Conservation (phyloP, 1,284 basidiomycete genomes). For the Chondrostereum purpureum region DNA sequence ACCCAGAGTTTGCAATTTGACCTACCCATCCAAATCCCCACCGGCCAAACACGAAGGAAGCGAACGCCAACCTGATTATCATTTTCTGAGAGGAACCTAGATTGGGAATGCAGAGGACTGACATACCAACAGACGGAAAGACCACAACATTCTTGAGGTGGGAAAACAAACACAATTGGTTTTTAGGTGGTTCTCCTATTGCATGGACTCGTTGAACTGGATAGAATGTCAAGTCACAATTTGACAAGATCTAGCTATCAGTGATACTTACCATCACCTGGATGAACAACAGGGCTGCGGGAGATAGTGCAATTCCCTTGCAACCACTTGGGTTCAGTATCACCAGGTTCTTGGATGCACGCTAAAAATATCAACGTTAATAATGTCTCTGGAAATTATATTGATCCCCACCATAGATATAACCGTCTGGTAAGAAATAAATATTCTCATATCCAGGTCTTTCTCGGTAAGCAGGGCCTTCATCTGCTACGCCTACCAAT, state of each 20-base stretch:
- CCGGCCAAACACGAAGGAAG: conserved; percentile 55
- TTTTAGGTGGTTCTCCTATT: conserved; percentile 61
- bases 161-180: conserved; percentile 50
- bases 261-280: conserved; percentile 53
- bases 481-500: conserved; percentile 75
- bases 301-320: conserved; percentile 55
- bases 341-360: conserved; percentile 45
- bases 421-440: conserved; percentile 41
- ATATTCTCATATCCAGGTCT: conserved; percentile 46
- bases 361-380: conserved; percentile 25
- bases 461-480: conserved; percentile 53
- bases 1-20: neutral
- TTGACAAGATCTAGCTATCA: neutral
- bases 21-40: conserved; percentile 70
- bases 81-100: no score
- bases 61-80: conserved; percentile 32
- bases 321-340: conserved; percentile 42
- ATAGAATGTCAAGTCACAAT: conserved; percentile 8
- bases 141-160: conserved; percentile 69
- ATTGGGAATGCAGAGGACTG: neutral
- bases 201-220: conserved; percentile 65
- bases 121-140: conserved; percentile 57
- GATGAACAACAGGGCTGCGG: conserved; percentile 63
- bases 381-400: neutral
- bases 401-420: conserved; percentile 50